phyloP scores from a whole-genome alignment of 2,329 filamentous ascomycete species.

The Clonostachys sp. region DNA sequence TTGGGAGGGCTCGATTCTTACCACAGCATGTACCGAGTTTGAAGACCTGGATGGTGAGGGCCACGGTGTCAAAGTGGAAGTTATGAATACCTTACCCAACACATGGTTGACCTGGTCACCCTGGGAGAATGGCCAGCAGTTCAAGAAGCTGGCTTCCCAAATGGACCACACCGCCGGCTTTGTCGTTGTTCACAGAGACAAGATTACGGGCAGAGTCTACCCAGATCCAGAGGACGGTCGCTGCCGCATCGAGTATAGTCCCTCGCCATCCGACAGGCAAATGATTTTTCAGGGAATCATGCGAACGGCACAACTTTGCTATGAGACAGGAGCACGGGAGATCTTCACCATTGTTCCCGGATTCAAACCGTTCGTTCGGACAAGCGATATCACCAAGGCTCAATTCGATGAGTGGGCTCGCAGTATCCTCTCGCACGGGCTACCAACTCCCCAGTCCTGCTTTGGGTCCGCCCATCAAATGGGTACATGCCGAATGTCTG shows the following conservation, averaged over 20 bases:
- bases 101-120: slow-evolving; percentile 1
- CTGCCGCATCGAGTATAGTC: slow-evolving; percentile 43
- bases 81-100: neutral
- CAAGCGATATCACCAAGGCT: slow-evolving; percentile 29
- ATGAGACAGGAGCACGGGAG: slow-evolving; percentile 67
- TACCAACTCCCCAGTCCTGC: slow-evolving; percentile 10
- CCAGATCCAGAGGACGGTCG: slow-evolving; percentile 1
- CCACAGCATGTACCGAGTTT: slow-evolving; percentile 1
- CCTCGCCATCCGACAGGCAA: slow-evolving; percentile 61
- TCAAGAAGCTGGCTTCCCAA: neutral
- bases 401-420: slow-evolving; percentile 45
- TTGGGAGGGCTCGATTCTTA: neutral
- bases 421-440: neutral
- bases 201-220: neutral
- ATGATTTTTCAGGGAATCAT: slow-evolving; percentile 64
- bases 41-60: slow-evolving; percentile 1
- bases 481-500: slow-evolving; percentile 66
- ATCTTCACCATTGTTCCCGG: slow-evolving; percentile 61
- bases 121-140: neutral
- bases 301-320: slow-evolving; percentile 65
- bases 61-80: slow-evolving; percentile 1
- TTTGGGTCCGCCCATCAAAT: slow-evolving; percentile 70
- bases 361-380: slow-evolving; percentile 51
- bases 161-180: neutral
- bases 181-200: neutral